Base-by-base conservation (phyloP, 257 asterid species). In the Nicotiana obtusifolia region DNA sequence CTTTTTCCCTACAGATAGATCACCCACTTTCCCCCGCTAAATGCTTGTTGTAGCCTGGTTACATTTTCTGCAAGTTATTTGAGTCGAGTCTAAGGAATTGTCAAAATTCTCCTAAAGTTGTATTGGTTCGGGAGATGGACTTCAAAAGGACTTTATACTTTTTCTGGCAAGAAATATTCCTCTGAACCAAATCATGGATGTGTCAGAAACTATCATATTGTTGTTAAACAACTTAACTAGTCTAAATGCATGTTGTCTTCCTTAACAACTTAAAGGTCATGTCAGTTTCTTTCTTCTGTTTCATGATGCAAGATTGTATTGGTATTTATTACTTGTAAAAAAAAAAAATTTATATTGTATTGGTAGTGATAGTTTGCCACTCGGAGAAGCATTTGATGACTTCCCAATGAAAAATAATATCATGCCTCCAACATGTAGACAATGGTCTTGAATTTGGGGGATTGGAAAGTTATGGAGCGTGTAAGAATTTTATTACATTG, bases 211-310 rank as follows among this genome's bases (percentile, higher is more conserved):
- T 71, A 13, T 44, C 78, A 10, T 71, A 44, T 41, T 41, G n/a
- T 14, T 2, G 22, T 44, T 71, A 2, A 71, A 20, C 47, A 68
- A 71, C 78, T 44, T 71, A 71, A 20, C 59, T 13, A 22, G 60
- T 71, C 59, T 41, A 71, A 44, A 7, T 22, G 78, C 78, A 41
- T 44, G 35, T 71, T 41, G 47, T 71, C 59, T 20, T 69, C 0
- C 13, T 1, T 69, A 19, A 69, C 5, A 13, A 13, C 3, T 30
- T 30, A 30, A 30, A 30, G 5, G 20, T 13, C 2, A 8, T 71
- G 31, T 71, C 78, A 41, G 59, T 44, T 71, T 44, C 78, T 20
- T 41, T 71, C 78, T 71, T 71, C 35, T 71, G 78, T 71, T 71
- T 71, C 37, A 2, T 44, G 60, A 44, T 4, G 4, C 7, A 5